Percentiles rank a stretch among this genome's conserved stretches.
These are phyloP conservation scores for Metschnikowia borealis DNA, from an alignment of 805 yeast species.

Conservation along the genomic window DNA sequence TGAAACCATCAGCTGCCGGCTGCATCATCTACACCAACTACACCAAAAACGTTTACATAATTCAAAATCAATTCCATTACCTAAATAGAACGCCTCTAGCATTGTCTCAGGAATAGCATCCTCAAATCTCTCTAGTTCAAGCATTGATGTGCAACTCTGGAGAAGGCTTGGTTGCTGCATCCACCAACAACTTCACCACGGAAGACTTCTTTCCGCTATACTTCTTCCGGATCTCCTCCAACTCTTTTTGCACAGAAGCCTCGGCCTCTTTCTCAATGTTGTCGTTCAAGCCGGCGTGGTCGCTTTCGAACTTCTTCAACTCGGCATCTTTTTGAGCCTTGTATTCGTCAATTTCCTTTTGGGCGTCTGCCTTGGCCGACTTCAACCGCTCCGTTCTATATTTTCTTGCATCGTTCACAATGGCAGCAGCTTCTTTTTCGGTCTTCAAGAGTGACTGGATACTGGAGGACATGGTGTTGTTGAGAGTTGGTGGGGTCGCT, in stretches of 20 bases:
- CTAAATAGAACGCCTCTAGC: not conserved
- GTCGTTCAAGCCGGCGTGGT: conserved; percentile 72
- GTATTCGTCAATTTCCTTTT: conserved; percentile 81
- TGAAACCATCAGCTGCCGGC: not conserved
- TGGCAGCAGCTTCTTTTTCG: conserved; percentile 95
- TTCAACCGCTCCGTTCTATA: conserved; percentile 81
- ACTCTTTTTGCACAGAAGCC: conserved; percentile 63
- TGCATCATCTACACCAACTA: not conserved
- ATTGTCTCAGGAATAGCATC: not conserved
- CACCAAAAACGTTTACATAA: not conserved
- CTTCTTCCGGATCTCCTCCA: conserved; percentile 61
- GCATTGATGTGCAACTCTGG: conserved; percentile 86
- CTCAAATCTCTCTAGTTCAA: conserved; percentile 1
- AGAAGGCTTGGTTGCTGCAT: conserved; percentile 72
- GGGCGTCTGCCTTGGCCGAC: conserved; percentile 93
- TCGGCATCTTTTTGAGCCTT: conserved; percentile 80
- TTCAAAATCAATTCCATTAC: not conserved
- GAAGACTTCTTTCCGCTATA: conserved; percentile 58
- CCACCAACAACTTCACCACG: conserved; percentile 74
- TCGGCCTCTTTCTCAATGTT: conserved; percentile 79
- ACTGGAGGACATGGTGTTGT: conserved; percentile 23
- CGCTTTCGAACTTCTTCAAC: conserved; percentile 64
- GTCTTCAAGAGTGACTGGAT: conserved; percentile 50
- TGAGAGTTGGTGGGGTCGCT: conserved; percentile 3
- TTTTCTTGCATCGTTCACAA: conserved; percentile 88